Evolutionary conservation across 169 alveolate species (phyloP), one percentile per base, ranked within the genome.

Genomic region (Cryptosporidium sp.): DNA sequence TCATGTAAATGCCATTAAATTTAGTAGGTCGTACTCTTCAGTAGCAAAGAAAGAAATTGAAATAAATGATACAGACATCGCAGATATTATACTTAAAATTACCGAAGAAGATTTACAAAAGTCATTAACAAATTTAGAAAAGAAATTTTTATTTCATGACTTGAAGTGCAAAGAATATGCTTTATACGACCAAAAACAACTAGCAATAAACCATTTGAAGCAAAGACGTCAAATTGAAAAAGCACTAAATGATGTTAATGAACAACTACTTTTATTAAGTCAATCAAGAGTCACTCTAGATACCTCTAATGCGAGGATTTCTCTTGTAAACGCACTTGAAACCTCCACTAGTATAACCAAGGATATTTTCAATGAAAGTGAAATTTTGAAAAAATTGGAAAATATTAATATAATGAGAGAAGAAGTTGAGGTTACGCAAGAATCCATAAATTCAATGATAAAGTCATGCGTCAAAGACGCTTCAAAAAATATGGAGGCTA

Each of bases 171-270:
- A 44, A 44, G 89, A 80, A 65, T 80, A 80, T 62, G 89, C 68
- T 6, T 26, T 80, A 45, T 39, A 10, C 18, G 68, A 80, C 37
- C 89, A 80, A 51, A 80, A 80, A 37, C 89, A 80, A 14, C 52
- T 80, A 8, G 89, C 89, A 23, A 80, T 80, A 42, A 80, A 80
- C 29, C 89, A 80, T 65, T 52, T 80, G 6, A 80, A 80, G 45
- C 75, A 58, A 65, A 80, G 45, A 62, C 75, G 26, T 12, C 73
- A 80, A 42, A 80, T 80, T 80, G 89, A 80, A 48, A 80, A 45
- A 37, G 89, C 89, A 9, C 23, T 80, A 18, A 45, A 35, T 29
- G 89, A 80, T 18, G 26, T 80, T 26, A 80, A 80, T 62, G 89
- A 80, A 23, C 89, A 80, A 39, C 75, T 80, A 10, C 67, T 80